Evolutionary conservation across 202 grass and related monocot genomes (phyloP).

Genomic region (Zoysia matrella): DNA sequence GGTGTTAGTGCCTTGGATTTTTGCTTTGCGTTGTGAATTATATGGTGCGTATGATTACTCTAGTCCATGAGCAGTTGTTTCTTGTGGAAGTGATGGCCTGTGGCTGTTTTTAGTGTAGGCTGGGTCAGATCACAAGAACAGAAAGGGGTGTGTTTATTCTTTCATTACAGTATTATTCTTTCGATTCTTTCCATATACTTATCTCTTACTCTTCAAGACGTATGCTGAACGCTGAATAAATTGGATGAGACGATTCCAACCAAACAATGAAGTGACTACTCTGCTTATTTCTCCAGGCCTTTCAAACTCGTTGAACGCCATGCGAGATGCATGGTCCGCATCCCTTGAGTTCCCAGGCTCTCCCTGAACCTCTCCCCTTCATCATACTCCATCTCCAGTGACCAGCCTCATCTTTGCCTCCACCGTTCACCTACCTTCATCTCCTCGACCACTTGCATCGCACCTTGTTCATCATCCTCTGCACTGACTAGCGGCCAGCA

Average conservation of each 20-base stretch:
- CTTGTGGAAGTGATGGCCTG: conserved; percentile 69
- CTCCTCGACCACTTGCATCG: background rate
- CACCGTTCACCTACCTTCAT: background rate
- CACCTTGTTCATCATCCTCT: conserved; percentile 16
- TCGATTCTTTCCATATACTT: conserved; percentile 35
- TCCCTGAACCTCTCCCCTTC: conserved; percentile 8
- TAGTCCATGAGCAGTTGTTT: conserved; percentile 31
- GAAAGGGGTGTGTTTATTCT: conserved; percentile 33
- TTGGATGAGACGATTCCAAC: background rate
- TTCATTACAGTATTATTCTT: conserved; percentile 40
- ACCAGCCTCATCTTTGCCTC: background rate
- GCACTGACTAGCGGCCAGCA: background rate
- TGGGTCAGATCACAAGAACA: conserved; percentile 76
- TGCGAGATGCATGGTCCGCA: background rate
- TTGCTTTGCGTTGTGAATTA: conserved; percentile 14
- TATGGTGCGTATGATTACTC: conserved; percentile 2
- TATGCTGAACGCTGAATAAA: background rate
- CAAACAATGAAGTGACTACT: background rate
- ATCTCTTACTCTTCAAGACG: background rate
- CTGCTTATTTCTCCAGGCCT: background rate
- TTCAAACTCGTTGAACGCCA: background rate
- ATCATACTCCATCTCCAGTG: background rate
- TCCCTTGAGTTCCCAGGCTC: background rate
- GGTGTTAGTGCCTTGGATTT: conserved; percentile 16
- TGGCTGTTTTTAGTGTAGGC: conserved; percentile 57